Conservation (phyloP, 495 filamentous ascomycete genomes). For the Aspergillus leporis region DNA sequence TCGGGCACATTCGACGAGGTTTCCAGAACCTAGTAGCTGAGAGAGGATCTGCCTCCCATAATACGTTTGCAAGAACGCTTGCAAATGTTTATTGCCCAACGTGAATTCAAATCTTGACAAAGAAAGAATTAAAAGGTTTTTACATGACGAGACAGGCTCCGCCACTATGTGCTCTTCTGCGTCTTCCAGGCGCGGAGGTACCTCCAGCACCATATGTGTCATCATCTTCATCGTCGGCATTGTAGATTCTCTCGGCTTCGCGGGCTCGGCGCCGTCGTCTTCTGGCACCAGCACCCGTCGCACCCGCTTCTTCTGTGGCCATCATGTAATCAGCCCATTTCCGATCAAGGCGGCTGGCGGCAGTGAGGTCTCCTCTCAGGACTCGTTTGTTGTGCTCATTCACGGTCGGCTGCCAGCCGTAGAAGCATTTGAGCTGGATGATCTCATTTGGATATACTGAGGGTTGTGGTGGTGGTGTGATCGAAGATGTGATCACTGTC, state of each 20-base stretch:
- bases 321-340: slow-evolving; percentile 98
- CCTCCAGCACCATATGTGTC: slow-evolving; percentile 30
- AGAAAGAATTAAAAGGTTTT: slow-evolving; percentile 12
- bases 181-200: slow-evolving; percentile 28
- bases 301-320: slow-evolving; percentile 79
- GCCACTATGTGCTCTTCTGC: slow-evolving; percentile 57
- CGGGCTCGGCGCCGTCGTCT: slow-evolving; percentile 72
- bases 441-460: slow-evolving; percentile 66
- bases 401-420: slow-evolving; percentile 92
- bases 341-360: slow-evolving; percentile 73
- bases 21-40: slow-evolving; percentile 19
- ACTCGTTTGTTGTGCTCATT: slow-evolving; percentile 89
- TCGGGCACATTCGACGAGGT: slow-evolving; percentile 6
- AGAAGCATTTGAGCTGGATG: slow-evolving; percentile 87
- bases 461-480: slow-evolving; percentile 30
- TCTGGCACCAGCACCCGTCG: slow-evolving; percentile 62
- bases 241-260: slow-evolving; percentile 71
- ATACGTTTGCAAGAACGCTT: neutral
- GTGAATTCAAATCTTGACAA: neutral
- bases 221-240: slow-evolving; percentile 73
- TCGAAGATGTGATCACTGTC: slow-evolving; percentile 34
- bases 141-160: slow-evolving; percentile 56
- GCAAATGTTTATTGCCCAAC: neutral
- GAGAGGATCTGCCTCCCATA: neutral
- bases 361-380: slow-evolving; percentile 66